Evolutionary conservation across 768 basidiomycete species (phyloP), one percentile per base, ranked within the genome.

Genomic region (Leccinum variicolor): DNA sequence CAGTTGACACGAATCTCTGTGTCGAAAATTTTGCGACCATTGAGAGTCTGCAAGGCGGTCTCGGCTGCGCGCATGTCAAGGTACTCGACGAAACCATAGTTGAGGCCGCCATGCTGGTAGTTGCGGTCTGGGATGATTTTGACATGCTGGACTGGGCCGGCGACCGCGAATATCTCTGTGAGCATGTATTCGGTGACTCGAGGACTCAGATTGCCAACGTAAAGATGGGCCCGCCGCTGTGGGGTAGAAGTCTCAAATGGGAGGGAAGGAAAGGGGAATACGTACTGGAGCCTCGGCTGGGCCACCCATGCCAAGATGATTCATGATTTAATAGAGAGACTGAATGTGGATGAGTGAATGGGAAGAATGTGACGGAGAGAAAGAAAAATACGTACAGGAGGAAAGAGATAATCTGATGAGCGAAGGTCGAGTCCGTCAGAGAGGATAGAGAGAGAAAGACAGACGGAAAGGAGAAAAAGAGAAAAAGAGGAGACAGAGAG

Each of bases 101-200:
- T 98, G 75, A 97, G 89, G 60, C 97, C 97, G 56, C 95, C 97
- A 71, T 99, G 97, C 75, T 98, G 95, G 74, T 95, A 98, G 80
- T 97, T 98, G 67, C 95, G 87, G 79, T 99, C 97, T 29, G 96
- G 96, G 74, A 99, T 98, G 75, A 99, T 98, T 86, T 99, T 99
- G 74, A 98, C 96, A 73, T 95, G 92, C 75, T 96, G 93, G 61
- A 98, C 97, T 59, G 94, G 90, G 47, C 96, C 97, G 71, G 93
- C 93, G 69, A 94, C 92, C 73, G 93, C 93, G 72, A 94, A 95
- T 61, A 94, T 95, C 75, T 98, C 96, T 46, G 92, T 94, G 71
- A 98, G 87, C 92, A 98, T 98, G 78, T 94, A 96, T 79, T 98
- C 97, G 54, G 95, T 98, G 53, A 99, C 97, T 47, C 97, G 85